Evolutionary conservation across 225 moss, liverwort and hornwort genomes (phyloP).

Genomic region (Sphagnum contortum): DNA sequence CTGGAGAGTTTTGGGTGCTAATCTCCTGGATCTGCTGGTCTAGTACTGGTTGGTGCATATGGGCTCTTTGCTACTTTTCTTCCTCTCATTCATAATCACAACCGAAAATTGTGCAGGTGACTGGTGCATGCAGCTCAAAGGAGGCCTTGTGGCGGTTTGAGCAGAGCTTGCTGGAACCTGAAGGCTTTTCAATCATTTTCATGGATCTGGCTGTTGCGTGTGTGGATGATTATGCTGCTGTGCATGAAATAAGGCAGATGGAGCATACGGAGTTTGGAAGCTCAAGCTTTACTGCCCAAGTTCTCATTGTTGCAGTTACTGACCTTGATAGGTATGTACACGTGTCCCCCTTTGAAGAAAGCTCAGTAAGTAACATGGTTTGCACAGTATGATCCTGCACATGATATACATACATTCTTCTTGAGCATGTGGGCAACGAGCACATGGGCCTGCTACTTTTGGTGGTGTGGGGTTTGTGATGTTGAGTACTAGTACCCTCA

Average conservation of each 20-base stretch:
- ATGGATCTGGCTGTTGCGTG: conserved; percentile 17
- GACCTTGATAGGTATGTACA: conserved; percentile 31
- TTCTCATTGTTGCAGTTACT: conserved; percentile 32
- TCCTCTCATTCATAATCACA: too few relatives aligned
- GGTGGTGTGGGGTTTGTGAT: too few relatives aligned
- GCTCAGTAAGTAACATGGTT: too few relatives aligned
- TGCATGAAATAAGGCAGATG: conserved; percentile 23
- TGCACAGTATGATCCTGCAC: too few relatives aligned
- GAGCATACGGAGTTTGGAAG: conserved; percentile 17
- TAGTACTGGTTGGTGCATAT: background rate
- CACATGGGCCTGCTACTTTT: too few relatives aligned
- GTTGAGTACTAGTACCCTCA: too few relatives aligned
- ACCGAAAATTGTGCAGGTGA: conserved; percentile 5
- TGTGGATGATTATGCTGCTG: conserved; percentile 17
- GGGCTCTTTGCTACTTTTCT: background rate
- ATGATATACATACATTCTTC: too few relatives aligned
- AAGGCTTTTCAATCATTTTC: conserved; percentile 31
- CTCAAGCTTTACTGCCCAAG: conserved; percentile 18
- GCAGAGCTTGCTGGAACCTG: conserved; percentile 36
- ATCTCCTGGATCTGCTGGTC: background rate
- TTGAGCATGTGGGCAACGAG: too few relatives aligned
- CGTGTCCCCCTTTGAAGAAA: background rate
- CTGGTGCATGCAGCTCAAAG: conserved; percentile 14
- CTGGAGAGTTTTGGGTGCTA: too few relatives aligned
- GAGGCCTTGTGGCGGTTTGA: conserved; percentile 36